phyloP scores from a whole-genome alignment of 106 monocot genomes.

The Alisma plantagoaquatica region DNA sequence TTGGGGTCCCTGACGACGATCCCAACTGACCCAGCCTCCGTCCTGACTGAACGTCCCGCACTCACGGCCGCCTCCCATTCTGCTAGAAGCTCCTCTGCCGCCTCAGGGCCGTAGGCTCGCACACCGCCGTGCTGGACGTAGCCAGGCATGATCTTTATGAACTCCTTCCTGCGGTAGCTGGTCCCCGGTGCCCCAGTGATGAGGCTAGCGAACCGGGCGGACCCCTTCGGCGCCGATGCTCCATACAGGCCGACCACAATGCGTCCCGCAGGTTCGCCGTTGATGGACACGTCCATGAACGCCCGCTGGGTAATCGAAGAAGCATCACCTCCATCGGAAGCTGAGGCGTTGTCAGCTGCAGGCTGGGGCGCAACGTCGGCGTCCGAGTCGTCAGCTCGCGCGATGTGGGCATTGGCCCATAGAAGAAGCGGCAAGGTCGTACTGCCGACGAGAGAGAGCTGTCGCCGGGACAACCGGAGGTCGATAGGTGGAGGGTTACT shows the following conservation, averaged over 20 bases:
- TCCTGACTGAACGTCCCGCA: conserved; percentile 16
- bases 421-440: not conserved
- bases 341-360: too few species aligned
- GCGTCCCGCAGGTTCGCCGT: conserved; percentile 38
- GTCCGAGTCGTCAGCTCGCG: not conserved
- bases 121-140: conserved; percentile 47
- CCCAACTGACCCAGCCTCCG: conserved; percentile 26
- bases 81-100: conserved; percentile 15
- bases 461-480: conserved; percentile 24
- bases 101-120: conserved; percentile 34
- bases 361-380: too few species aligned
- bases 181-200: conserved; percentile 27
- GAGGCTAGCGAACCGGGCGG: conserved; percentile 27
- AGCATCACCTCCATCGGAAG: not conserved
- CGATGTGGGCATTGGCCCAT: conserved; percentile 1
- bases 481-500: too few species aligned
- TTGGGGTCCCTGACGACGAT: conserved; percentile 35
- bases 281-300: conserved; percentile 49
- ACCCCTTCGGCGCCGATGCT: conserved; percentile 15
- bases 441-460: conserved; percentile 7
- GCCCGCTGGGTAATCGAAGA: conserved; percentile 18
- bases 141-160: conserved; percentile 33
- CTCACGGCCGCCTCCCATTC: conserved; percentile 23
- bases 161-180: conserved; percentile 51
- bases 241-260: conserved; percentile 40